A percentile compares a stretch with the other conserved stretches of the same genome.
Evolutionary conservation across 306 rosid genomes (phyloP).

Genomic region (Luffa aegyptiaca): DNA sequence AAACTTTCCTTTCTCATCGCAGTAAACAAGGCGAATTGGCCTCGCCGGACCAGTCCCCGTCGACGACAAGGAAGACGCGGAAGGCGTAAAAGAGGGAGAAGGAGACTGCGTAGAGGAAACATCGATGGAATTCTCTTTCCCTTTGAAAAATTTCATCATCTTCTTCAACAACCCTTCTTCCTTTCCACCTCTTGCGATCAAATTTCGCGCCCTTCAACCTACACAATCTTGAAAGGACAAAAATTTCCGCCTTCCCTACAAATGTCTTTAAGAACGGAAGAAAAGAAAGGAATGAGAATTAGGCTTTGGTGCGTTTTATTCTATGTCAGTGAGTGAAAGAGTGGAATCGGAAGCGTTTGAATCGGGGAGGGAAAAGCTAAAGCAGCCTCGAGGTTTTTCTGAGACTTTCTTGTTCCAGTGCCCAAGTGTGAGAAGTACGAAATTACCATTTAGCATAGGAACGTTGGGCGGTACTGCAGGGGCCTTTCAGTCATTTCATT

Average conservation of each 20-base stretch:
- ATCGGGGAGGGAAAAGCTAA: conserved; percentile 43
- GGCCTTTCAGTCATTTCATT: conserved; percentile 1
- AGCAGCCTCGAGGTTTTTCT: neutral
- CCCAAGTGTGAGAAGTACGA: neutral
- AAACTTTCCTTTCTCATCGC: conserved; percentile 84
- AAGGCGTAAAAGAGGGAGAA: conserved; percentile 14
- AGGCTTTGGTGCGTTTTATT: neutral
- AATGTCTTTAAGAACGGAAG: neutral
- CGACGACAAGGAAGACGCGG: conserved; percentile 23
- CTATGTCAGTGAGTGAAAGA: neutral
- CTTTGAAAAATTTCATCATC: conserved; percentile 39
- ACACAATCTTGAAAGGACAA: neutral
- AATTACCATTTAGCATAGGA: conserved; percentile 10
- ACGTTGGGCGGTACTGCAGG: neutral
- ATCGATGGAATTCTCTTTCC: conserved; percentile 36
- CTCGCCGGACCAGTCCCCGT: conserved; percentile 69
- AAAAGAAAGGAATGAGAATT: neutral
- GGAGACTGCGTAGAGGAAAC: conserved; percentile 28
- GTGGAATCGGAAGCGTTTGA: conserved; percentile 23
- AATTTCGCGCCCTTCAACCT: neutral
- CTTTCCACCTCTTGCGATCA: neutral
- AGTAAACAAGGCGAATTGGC: conserved; percentile 74
- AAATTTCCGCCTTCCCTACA: neutral
- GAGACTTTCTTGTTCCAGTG: neutral
- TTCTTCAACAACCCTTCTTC: neutral